Percentiles rank a stretch among this genome's conserved stretches.
These are phyloP conservation scores for Massospora cicadina DNA, from an alignment of 371 early-diverging fungal genomes.

Conservation along the genomic window DNA sequence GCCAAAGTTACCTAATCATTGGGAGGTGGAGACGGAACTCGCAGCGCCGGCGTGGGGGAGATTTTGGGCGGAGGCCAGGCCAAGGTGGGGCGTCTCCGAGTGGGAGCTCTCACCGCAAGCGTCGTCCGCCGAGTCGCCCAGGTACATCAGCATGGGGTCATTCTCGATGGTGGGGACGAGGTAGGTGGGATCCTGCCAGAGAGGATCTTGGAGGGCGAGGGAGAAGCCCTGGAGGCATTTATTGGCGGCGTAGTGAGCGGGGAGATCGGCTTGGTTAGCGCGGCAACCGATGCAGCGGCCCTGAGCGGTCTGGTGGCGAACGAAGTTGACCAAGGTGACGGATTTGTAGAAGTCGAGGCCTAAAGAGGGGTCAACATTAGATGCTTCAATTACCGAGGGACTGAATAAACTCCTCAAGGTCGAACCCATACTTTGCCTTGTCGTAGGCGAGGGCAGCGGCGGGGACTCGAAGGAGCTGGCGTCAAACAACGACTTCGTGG, in stretches of 20 bases:
- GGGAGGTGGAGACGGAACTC: not conserved
- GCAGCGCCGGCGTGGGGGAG: constrained; percentile 1
- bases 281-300: constrained; percentile 54
- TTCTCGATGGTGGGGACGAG: constrained; percentile 68
- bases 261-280: constrained; percentile 15
- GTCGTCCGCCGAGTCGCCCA: constrained; percentile 43
- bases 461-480: constrained; percentile 37
- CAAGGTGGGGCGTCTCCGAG: constrained; percentile 6
- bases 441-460: constrained; percentile 53
- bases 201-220: not conserved
- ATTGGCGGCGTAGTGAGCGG: not conserved
- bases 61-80: not conserved
- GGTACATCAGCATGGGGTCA: constrained; percentile 68
- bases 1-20: too few relatives aligned
- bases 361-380: constrained; percentile 11
- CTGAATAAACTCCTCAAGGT: constrained; percentile 36
- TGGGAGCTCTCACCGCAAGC: constrained; percentile 11
- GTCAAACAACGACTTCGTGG: constrained; percentile 60
- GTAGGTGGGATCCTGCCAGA: constrained; percentile 18
- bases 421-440: constrained; percentile 50
- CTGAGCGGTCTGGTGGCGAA: constrained; percentile 50
- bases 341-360: constrained; percentile 68
- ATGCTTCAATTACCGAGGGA: constrained; percentile 20
- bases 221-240: constrained; percentile 1
- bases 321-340: constrained; percentile 71